These are phyloP conservation scores for Plantago rigida DNA, from an alignment of 305 asterid species.

Conservation along the genomic window DNA sequence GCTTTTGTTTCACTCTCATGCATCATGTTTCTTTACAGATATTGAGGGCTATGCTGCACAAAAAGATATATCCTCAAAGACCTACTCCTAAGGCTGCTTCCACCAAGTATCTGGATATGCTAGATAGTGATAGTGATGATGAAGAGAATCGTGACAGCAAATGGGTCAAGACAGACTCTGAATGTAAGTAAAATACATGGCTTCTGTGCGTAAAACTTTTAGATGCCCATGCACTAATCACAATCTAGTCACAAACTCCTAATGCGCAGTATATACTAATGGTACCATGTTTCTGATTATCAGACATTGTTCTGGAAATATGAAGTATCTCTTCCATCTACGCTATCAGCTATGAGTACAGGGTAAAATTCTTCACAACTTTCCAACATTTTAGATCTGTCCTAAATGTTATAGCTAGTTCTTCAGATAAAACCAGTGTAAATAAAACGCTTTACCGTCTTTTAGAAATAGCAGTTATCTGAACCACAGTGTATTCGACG, in stretches of 20 bases:
- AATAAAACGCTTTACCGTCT: not conserved
- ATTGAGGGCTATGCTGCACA: slow-evolving; percentile 56
- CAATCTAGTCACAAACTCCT: no score
- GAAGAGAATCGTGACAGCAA: slow-evolving; percentile 36
- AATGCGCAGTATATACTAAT: not conserved
- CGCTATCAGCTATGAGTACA: slow-evolving; percentile 17
- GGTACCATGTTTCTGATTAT: slow-evolving; percentile 17
- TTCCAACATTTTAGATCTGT: not conserved
- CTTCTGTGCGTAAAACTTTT: no score
- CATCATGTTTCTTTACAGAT: slow-evolving; percentile 31
- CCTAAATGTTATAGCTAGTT: not conserved
- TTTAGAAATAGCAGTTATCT: not conserved
- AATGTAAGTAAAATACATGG: slow-evolving; percentile 40
- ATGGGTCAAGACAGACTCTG: slow-evolving; percentile 83
- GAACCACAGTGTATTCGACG: not conserved
- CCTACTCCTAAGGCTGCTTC: slow-evolving; percentile 29
- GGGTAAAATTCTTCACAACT: slow-evolving; percentile 15
- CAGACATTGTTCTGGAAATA: slow-evolving; percentile 83
- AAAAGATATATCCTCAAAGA: slow-evolving; percentile 59
- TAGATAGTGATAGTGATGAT: slow-evolving; percentile 31
- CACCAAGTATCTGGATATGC: slow-evolving; percentile 39
- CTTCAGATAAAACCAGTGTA: not conserved
- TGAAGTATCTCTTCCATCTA: slow-evolving; percentile 27
- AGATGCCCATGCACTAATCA: no score
- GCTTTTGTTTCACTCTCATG: not conserved